Base-by-base conservation (phyloP, 2,329 filamentous ascomycete genomes). In the Pseudopithomyces maydicus region DNA sequence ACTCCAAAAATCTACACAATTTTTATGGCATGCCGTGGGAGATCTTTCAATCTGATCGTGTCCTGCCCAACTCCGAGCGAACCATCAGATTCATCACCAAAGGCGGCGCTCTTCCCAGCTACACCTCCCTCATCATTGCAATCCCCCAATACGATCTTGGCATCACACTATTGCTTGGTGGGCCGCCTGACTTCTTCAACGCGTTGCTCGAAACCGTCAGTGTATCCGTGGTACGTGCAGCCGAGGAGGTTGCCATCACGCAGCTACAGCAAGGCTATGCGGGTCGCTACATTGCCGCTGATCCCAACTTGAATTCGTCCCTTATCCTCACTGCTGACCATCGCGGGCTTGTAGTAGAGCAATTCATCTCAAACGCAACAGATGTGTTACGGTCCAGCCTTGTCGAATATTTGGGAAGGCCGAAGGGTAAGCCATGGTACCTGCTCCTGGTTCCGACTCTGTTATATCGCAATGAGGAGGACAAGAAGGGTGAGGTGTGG, bases 11-110 rank as follows among this genome's bases (percentile, higher is more conserved):
- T 0, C 49, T 76, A 14, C 59, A 75, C 23, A 74, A 68, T 0
- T 80, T 78, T 55, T 81, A 80, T 54, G 80, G 79, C 3, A 78
- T 79, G 68, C 79, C 80, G 0, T 82, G 79, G 76, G 80, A 82
- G 61, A 81, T 79, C 0, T 77, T 77, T 41, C 75, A 78, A 0
- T 78, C 75, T 1, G 72, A 78, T 38, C 68, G 68, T 5, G 71
- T 80, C 15, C 65, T 81, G 1, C 48, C 61, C 7, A 56, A 72
- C 15, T 78, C 71, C 11, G 65, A 59, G 5, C 68, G 78, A 12
- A 70, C 76, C 0, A 72, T 81, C 2, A 79, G 77, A 2, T 78
- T 82, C 58, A 68, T 78, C 35, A 81, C 79, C 2, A 82, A 82
- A 62, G 63, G 67, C 2, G 80, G 80, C 6, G 75, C 76, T 0